Percentiles rank a stretch among this genome's conserved stretches.
phyloP scores from a whole-genome alignment of 2,329 filamentous ascomycete genomes.

The Macrophomina phaseolina region DNA sequence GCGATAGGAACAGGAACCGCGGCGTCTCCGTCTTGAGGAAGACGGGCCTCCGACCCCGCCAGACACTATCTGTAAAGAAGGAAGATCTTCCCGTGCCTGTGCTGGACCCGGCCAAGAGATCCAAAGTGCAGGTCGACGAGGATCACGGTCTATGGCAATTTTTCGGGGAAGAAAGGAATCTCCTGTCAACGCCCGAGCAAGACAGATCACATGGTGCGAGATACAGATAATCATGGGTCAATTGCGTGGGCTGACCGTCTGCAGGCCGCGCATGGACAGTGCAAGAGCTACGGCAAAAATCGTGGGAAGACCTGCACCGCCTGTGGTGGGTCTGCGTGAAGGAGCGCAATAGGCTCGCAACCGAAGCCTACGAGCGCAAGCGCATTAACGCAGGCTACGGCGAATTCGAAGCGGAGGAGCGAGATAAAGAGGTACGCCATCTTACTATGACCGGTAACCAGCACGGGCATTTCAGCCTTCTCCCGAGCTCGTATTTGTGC shows the following conservation, averaged over 20 bases:
- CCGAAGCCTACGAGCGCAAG: slow-evolving; percentile 71
- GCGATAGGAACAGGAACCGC: slow-evolving; percentile 71
- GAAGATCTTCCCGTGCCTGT: slow-evolving; percentile 76
- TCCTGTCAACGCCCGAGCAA: slow-evolving; percentile 75
- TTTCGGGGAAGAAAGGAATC: slow-evolving; percentile 73
- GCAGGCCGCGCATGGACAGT: slow-evolving; percentile 79
- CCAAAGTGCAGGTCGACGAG: slow-evolving; percentile 52
- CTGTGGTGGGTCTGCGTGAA: slow-evolving; percentile 95
- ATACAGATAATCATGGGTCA: background rate
- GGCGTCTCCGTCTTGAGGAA: slow-evolving; percentile 82
- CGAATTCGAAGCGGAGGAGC: slow-evolving; percentile 66
- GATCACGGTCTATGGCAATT: slow-evolving; percentile 92
- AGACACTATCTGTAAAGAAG: slow-evolving; percentile 75
- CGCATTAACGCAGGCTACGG: slow-evolving; percentile 76
- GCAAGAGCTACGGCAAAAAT: slow-evolving; percentile 84
- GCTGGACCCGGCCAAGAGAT: slow-evolving; percentile 61
- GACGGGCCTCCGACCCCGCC: slow-evolving; percentile 69
- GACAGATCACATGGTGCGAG: slow-evolving; percentile 69
- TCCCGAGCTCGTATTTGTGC: slow-evolving; percentile 17
- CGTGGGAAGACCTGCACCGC: slow-evolving; percentile 89
- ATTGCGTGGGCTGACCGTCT: slow-evolving; percentile 5
- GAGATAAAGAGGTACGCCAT: slow-evolving; percentile 69
- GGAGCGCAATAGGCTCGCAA: slow-evolving; percentile 89
- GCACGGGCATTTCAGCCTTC: slow-evolving; percentile 2
- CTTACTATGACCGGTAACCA: background rate